Base-by-base conservation (phyloP, 2,329 filamentous ascomycete species). In the Pestalotiopsis sp. region DNA sequence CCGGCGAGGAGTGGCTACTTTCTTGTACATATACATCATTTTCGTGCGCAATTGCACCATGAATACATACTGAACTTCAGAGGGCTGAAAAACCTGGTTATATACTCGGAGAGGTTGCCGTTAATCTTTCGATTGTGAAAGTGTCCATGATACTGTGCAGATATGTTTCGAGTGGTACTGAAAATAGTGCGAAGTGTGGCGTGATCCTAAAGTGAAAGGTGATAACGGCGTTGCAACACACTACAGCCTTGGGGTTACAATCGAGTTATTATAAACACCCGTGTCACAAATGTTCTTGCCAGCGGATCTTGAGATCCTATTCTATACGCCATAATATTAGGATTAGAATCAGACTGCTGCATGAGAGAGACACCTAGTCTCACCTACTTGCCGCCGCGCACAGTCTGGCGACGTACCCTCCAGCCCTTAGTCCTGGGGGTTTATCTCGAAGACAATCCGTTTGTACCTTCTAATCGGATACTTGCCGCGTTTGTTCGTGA, bases 381-480 rank as follows among this genome's bases (percentile, higher is more conserved):
- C 31, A 36, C 7, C 31, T 36, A 2, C 2, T 9, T 36, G 31
- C 31, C 31, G 6, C 31, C 7, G 7, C 7, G 1, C 9, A 36
- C 31, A 9, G 7, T 9, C 7, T 2, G 31, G 7, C 31, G 31
- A 36, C 7, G 5, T 36, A 9, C 7, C 9, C 7, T 36, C 7
- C 6, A 36, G 31, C 2, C 6, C 31, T 36, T 36, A 36, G 6
- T 36, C 9, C 31, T 45, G 0, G 17, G 41, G 13, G 4, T 9
- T 6, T 52, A 52, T 23, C 57, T 59, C 12, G 25, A 36, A 59
- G 1, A 63, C 27, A 13, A 63, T 23, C 17, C 61, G 4, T 39
- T 36, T 63, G 38, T 63, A 45, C 36, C 61, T 63, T 20, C 31
- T 63, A 23, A 63, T 45, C 5, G 61, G 61, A 45, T 41, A 63